Base-by-base conservation (phyloP, 2,329 filamentous ascomycete genomes). In the Fusarium continuum region DNA sequence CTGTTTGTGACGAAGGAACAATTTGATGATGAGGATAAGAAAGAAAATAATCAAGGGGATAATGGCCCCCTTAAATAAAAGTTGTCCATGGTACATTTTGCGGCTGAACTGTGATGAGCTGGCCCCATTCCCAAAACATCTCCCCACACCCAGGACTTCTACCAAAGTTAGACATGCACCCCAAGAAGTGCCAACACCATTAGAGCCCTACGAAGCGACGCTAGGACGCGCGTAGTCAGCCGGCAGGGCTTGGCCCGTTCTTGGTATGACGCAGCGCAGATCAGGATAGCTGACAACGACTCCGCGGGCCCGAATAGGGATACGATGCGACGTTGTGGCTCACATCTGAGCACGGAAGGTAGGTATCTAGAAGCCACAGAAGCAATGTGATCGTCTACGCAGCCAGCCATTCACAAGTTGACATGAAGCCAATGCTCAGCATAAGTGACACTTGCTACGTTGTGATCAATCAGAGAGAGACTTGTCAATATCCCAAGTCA, bases 181-280 rank as follows among this genome's bases (percentile, higher is more conserved):
- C 61, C 48, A 56, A n/a, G n/a, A n/a, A n/a, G n/a, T n/a, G n/a
- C n/a, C n/a, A n/a, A n/a, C n/a, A n/a, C n/a, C n/a, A n/a, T n/a
- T n/a, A 63, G 34, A 66, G 49, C 62, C 63, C 46, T 67, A 60
- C 48, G 58, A 44, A 40, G 35, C 48, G 45, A 64, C 59, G 63
- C 63, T 61, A 58, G 40, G 26, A 54, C 54, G 55, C 39, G 48
- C 43, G 20, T 55, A 47, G 63, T 66, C 58, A 66, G 63, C 47
- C 51, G 49, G 44, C 53, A 65, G 54, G 58, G 39, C 63, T 66
- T 65, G 62, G 62, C 56, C 41, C 32, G 39, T 38, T 46, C 43
- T 52, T 50, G 58, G 61, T 58, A 67, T 67, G 64, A 67, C 63
- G 63, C 52, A 55, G 13, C 22, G 63, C 59, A 60, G 47, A 47